Percentiles rank a stretch among this genome's conserved stretches.
These are phyloP conservation scores for Penicillium sp. DNA, from an alignment of 2,329 filamentous ascomycete species.

Conservation along the genomic window DNA sequence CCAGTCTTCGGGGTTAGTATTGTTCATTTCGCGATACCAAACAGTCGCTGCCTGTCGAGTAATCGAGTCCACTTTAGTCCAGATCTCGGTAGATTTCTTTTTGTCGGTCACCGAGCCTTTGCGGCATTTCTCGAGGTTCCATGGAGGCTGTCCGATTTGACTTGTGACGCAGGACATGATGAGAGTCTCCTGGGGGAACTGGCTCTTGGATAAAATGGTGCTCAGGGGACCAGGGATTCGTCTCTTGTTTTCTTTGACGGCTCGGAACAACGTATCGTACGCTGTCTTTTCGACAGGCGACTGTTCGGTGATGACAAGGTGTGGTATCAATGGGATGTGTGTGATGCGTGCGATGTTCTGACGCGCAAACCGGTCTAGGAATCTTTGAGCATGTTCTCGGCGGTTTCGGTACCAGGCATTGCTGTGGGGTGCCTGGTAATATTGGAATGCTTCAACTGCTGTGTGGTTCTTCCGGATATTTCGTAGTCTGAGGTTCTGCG, in stretches of 20 bases:
- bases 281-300: slow-evolving; percentile 51
- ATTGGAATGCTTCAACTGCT: slow-evolving; percentile 57
- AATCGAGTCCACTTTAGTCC: not conserved
- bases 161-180: slow-evolving; percentile 48
- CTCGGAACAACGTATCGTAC: slow-evolving; percentile 58
- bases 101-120: not conserved
- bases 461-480: slow-evolving; percentile 24
- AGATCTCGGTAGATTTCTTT: not conserved
- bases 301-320: slow-evolving; percentile 47
- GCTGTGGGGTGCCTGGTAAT: slow-evolving; percentile 52
- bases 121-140: slow-evolving; percentile 27
- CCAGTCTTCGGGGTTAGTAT: not conserved
- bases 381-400: slow-evolving; percentile 54
- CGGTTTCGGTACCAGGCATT: slow-evolving; percentile 54
- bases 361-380: slow-evolving; percentile 56
- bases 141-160: slow-evolving; percentile 27
- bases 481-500: slow-evolving; percentile 50
- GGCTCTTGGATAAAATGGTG: slow-evolving; percentile 47
- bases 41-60: not conserved
- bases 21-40: not conserved
- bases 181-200: slow-evolving; percentile 28
- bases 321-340: slow-evolving; percentile 48
- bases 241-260: slow-evolving; percentile 44
- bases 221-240: slow-evolving; percentile 40
- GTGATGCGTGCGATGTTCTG: slow-evolving; percentile 48